Conservation (phyloP, 2,329 filamentous ascomycete genomes). For the Epichloe hybrida region DNA sequence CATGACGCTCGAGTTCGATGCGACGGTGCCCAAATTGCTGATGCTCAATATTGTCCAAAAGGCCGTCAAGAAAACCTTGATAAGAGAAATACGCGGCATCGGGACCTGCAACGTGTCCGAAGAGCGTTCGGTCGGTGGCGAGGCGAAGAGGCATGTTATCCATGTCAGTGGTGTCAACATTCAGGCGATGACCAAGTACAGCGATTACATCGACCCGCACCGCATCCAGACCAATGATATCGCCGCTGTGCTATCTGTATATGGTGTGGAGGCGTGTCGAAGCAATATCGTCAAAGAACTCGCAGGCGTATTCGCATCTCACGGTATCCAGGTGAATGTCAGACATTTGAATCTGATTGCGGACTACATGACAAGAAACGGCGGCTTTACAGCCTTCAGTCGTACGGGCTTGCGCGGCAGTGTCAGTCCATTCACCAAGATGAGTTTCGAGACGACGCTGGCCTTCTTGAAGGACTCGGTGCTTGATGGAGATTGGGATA, state of each 20-base stretch:
- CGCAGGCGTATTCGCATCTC: conserved; percentile 69
- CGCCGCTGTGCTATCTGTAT: conserved; percentile 66
- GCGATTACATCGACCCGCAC: conserved; percentile 75
- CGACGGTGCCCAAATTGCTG: conserved; percentile 72
- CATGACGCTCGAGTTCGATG: conserved; percentile 72
- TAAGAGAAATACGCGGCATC: conserved; percentile 75
- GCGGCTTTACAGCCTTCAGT: conserved; percentile 83
- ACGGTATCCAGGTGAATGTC: conserved; percentile 85
- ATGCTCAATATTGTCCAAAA: conserved; percentile 85
- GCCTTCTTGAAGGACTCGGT: conserved; percentile 88
- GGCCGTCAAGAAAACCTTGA: conserved; percentile 62
- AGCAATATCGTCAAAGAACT: conserved; percentile 79
- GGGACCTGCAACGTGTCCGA: conserved; percentile 55
- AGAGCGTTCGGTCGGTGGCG: conserved; percentile 28
- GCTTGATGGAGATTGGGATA: conserved; percentile 79
- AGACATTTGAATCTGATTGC: conserved; percentile 91
- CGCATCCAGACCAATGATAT: conserved; percentile 87
- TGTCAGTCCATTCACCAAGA: conserved; percentile 89
- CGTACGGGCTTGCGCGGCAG: conserved; percentile 76
- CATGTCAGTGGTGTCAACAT: conserved; percentile 81
- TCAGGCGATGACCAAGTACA: conserved; percentile 77
- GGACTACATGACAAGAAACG: conserved; percentile 93
- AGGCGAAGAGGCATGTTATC: conserved; percentile 38
- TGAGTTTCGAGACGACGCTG: conserved; percentile 97
- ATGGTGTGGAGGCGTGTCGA: conserved; percentile 88